These are phyloP conservation scores for Boletus huronensis DNA, from an alignment of 768 basidiomycete genomes.

Conservation along the genomic window DNA sequence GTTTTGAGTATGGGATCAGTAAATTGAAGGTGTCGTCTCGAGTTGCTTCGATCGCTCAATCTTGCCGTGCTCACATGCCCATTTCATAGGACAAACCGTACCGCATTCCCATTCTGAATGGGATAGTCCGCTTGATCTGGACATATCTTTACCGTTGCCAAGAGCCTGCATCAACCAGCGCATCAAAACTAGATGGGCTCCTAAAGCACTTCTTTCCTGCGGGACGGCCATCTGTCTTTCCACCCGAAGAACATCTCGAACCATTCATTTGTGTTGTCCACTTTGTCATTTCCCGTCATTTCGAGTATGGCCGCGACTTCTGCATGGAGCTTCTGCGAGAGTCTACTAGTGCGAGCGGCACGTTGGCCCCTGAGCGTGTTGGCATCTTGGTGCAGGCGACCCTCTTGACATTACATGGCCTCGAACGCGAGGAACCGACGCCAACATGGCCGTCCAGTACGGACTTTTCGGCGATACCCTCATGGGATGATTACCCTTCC, in stretches of 20 bases:
- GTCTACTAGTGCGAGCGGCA: slow-evolving; percentile 41
- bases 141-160: slow-evolving; percentile 93
- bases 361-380: slow-evolving; percentile 67
- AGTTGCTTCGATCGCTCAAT: background rate
- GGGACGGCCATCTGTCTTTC: slow-evolving; percentile 55
- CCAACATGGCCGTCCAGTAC: slow-evolving; percentile 78
- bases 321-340: slow-evolving; percentile 81
- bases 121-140: slow-evolving; percentile 82
- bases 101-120: slow-evolving; percentile 72
- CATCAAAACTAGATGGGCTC: slow-evolving; percentile 71
- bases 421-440: slow-evolving; percentile 66
- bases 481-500: slow-evolving; percentile 64
- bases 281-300: slow-evolving; percentile 77
- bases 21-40: slow-evolving; percentile 69
- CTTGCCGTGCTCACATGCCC: background rate
- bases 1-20: slow-evolving; percentile 66
- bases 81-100: slow-evolving; percentile 67
- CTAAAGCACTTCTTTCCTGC: slow-evolving; percentile 78
- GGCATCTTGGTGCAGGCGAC: slow-evolving; percentile 74
- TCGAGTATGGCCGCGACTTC: slow-evolving; percentile 81
- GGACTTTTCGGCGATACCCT: slow-evolving; percentile 56
- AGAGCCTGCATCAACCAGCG: slow-evolving; percentile 77
- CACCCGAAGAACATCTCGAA: slow-evolving; percentile 73
- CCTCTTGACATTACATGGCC: slow-evolving; percentile 62
- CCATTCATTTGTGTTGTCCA: slow-evolving; percentile 77